Evolutionary conservation across 257 asterid genomes (phyloP).

Genomic region (Gentiana straminea): DNA sequence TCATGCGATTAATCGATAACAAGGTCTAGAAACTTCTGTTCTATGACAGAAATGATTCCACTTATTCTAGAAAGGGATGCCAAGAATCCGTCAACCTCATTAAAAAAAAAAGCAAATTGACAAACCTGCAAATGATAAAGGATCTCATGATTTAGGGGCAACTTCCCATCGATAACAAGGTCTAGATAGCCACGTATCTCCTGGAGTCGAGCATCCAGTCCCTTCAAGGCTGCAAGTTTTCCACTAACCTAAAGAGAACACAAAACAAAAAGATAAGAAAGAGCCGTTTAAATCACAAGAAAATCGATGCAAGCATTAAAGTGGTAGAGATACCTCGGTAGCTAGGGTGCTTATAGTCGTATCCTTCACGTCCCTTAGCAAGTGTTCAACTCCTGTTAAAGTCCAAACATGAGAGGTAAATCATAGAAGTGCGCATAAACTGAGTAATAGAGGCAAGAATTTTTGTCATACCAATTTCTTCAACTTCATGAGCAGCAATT

Average conservation of each 20-base stretch:
- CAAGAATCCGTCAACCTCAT: too few species aligned
- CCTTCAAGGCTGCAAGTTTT: conserved; percentile 88
- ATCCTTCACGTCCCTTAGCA: conserved; percentile 90
- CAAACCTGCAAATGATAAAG: conserved; percentile 89
- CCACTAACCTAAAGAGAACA: conserved; percentile 61
- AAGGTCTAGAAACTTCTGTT: too few species aligned
- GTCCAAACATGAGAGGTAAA: neutral
- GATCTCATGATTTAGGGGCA: conserved; percentile 91
- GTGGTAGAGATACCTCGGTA: conserved; percentile 51
- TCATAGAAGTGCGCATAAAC: neutral
- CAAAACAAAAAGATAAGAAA: neutral
- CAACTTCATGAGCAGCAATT: conserved; percentile 98
- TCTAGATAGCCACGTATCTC: conserved; percentile 81
- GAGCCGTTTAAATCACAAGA: neutral
- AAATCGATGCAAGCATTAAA: neutral
- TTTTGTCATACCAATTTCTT: conserved; percentile 68
- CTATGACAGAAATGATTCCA: too few species aligned
- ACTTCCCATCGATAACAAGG: conserved; percentile 77
- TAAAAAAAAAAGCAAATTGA: neutral
- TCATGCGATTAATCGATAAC: too few species aligned
- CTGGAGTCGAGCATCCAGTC: conserved; percentile 83
- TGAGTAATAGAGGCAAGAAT: conserved; percentile 1
- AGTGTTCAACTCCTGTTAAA: conserved; percentile 84
- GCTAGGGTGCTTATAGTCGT: conserved; percentile 94
- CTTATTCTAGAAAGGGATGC: too few species aligned